Evolutionary conservation across 352 stramenopile species (phyloP), one percentile per base, ranked within the genome.

Genomic region (Thalassiosira allenii): DNA sequence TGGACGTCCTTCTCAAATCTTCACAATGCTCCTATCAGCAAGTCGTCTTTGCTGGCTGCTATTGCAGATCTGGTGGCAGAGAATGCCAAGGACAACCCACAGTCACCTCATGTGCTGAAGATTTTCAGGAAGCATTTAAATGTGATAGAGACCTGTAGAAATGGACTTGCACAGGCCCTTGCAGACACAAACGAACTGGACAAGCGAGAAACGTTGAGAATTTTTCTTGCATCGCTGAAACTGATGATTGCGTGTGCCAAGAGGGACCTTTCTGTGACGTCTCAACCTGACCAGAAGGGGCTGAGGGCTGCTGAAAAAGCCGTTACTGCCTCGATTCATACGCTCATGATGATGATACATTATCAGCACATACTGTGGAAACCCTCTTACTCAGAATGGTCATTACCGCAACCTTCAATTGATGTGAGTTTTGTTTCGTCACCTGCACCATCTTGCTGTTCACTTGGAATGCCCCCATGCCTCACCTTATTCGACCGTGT

Each of bases 321-420:
- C 40, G 54, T 79, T 14, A 47, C 51, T 53, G 61, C 72, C 37
- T 59, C 47, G 44, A 41, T 76, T 17, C 69, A 62, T 34, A 65
- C 54, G 5, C 56, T 86, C 29, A 77, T 66, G 27, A 78, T 65
- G 8, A 61, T 86, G 22, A 65, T 58, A 34, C 79, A 72, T 44
- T 86, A 79, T 65, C 71, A 86, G 25, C 53, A 81, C 74, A 59
- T 79, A 34, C 53, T 86, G 11, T 86, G 79, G 79, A 66, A 34
- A 34, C 79, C 72, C 14, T 29, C 41, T 43, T 49, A 49, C 23
- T 69, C 56, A 8, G 78, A 86, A 17, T 82, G 66, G 34, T 82
- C 67, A 37, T 56, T 82, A 25, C 62, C 72, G 56, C 17, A 53
- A 65, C 12, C 47, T 49, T 79, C 66, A 9, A 64, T 82, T 41